phyloP scores from a whole-genome alignment of 768 basidiomycete species.

The Agrocybe pediades region DNA sequence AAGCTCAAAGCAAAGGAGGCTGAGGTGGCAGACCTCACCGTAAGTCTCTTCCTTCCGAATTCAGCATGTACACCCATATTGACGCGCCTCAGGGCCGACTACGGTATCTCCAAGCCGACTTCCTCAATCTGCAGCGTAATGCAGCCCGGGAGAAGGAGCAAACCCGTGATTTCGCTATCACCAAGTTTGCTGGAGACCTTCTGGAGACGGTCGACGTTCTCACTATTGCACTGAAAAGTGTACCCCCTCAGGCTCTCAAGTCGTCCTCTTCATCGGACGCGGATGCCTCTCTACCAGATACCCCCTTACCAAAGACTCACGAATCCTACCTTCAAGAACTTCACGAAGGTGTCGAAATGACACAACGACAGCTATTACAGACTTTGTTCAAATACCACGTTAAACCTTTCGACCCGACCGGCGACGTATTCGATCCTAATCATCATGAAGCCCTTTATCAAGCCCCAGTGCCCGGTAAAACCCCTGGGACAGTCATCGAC shows the following conservation, averaged over 20 bases:
- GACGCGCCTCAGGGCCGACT: conserved; percentile 66
- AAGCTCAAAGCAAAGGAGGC: conserved; percentile 82
- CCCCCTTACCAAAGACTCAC: conserved; percentile 52
- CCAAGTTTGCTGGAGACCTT: conserved; percentile 87
- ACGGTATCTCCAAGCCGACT: conserved; percentile 93
- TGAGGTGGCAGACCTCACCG: conserved; percentile 83
- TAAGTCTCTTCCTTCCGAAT: conserved; percentile 36
- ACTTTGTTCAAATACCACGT: conserved; percentile 92
- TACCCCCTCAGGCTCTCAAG: conserved; percentile 54
- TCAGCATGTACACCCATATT: conserved; percentile 12
- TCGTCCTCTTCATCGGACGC: conserved; percentile 3
- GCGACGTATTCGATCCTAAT: conserved; percentile 95
- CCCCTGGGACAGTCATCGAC: conserved; percentile 87
- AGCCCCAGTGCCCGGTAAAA: conserved; percentile 86
- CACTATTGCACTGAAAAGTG: conserved; percentile 78
- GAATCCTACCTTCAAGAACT: conserved; percentile 68
- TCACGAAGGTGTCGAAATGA: conserved; percentile 87
- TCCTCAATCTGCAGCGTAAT: conserved; percentile 92
- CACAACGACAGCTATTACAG: conserved; percentile 85
- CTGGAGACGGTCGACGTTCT: conserved; percentile 92
- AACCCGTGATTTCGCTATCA: conserved; percentile 91
- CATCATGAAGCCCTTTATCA: conserved; percentile 94
- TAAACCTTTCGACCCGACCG: conserved; percentile 88
- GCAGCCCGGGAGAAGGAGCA: conserved; percentile 90
- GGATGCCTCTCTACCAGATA: conserved; percentile 28